A percentile compares a stretch with the other conserved stretches of the same genome.
Evolutionary conservation across 2,329 filamentous ascomycete genomes (phyloP).

Genomic region (Leptoxyphium fumago): DNA sequence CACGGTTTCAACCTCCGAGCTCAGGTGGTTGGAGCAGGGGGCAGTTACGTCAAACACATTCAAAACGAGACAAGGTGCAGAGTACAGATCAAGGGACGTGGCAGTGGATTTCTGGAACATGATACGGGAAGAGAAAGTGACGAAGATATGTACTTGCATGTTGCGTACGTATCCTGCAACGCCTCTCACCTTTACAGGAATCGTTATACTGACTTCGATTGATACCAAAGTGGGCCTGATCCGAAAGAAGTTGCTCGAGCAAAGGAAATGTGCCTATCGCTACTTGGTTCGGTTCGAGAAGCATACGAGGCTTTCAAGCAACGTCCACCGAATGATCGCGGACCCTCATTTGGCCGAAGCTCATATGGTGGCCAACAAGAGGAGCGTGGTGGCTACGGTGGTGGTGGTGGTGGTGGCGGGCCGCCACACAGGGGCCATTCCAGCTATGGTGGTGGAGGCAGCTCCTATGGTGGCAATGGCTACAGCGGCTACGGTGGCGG

Average conservation of each 20-base stretch:
- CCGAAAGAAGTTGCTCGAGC: slow-evolving; percentile 71
- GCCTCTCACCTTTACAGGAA: neutral
- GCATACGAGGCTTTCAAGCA: slow-evolving; percentile 85
- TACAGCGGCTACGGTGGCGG: slow-evolving; percentile 10
- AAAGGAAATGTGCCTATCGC: slow-evolving; percentile 76
- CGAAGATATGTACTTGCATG: slow-evolving; percentile 91
- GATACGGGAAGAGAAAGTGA: slow-evolving; percentile 83
- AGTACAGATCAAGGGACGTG: slow-evolving; percentile 94
- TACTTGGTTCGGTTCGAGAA: slow-evolving; percentile 72
- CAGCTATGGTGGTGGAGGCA: slow-evolving; percentile 26
- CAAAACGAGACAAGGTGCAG: slow-evolving; percentile 89
- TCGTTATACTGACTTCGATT: slow-evolving; percentile 2
- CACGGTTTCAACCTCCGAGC: slow-evolving; percentile 92
- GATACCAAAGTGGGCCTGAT: slow-evolving; percentile 57
- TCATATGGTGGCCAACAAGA: slow-evolving; percentile 15
- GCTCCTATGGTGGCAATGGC: slow-evolving; percentile 18
- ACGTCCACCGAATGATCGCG: slow-evolving; percentile 27
- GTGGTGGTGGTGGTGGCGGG: neutral
- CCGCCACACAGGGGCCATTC: neutral
- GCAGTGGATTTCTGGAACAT: slow-evolving; percentile 84
- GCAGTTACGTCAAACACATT: slow-evolving; percentile 95
- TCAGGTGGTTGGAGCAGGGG: slow-evolving; percentile 87
- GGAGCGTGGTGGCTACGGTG: slow-evolving; percentile 23
- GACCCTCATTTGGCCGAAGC: slow-evolving; percentile 19
- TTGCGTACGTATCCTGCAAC: slow-evolving; percentile 51